Conservation (phyloP, 148 eudicot genomes). For the Heliamphora exappendiculata region DNA sequence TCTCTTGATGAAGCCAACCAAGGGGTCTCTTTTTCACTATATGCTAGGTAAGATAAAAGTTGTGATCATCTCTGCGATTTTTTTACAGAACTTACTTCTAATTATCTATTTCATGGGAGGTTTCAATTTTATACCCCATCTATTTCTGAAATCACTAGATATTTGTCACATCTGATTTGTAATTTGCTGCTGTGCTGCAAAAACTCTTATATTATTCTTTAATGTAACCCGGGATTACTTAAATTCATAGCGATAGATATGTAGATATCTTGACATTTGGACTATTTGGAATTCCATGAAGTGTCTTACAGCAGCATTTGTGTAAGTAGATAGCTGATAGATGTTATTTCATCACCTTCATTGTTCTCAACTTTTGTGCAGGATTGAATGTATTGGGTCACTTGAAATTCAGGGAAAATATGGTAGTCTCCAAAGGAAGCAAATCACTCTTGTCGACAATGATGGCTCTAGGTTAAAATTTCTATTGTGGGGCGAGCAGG, state of each 20-base stretch:
- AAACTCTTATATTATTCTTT: background rate
- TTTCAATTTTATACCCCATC: background rate
- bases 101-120: background rate
- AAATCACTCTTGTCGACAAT: constrained; percentile 65
- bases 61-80: background rate
- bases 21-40: constrained; percentile 64
- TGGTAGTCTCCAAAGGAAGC: constrained; percentile 62
- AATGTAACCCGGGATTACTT: background rate
- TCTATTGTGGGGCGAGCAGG: constrained; percentile 92
- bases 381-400: constrained; percentile 72
- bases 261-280: background rate
- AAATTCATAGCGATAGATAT: background rate
- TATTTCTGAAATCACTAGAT: background rate
- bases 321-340: background rate
- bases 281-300: background rate
- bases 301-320: background rate
- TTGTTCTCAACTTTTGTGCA: constrained; percentile 22
- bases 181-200: background rate
- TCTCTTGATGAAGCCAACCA: constrained; percentile 44
- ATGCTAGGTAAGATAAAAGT: constrained; percentile 73
- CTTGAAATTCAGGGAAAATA: constrained; percentile 49
- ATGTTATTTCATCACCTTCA: constrained; percentile 4
- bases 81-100: background rate
- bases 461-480: constrained; percentile 57
- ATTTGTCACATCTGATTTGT: background rate